Conservation (phyloP, 2,329 filamentous ascomycete species). For the Aspergillus latus region DNA sequence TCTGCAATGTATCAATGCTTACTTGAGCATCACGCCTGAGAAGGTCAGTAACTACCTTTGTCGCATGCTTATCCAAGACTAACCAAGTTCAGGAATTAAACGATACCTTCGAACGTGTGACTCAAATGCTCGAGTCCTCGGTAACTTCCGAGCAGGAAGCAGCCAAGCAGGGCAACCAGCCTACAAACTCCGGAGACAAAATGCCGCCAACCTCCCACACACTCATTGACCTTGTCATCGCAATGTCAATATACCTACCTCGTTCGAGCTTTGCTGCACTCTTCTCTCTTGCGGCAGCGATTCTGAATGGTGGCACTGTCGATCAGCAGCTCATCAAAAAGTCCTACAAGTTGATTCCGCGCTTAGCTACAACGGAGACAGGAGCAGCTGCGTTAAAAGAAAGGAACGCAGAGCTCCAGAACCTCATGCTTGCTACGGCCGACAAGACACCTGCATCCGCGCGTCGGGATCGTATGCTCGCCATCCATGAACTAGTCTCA, state of each 20-base stretch:
- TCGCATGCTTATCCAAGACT: not conserved
- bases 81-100: conserved; percentile 63
- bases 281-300: conserved; percentile 80
- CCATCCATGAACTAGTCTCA: conserved; percentile 76
- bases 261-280: conserved; percentile 79
- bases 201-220: conserved; percentile 94
- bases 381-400: conserved; percentile 75
- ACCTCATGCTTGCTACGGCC: conserved; percentile 73
- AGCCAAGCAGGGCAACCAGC: conserved; percentile 61
- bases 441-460: conserved; percentile 86
- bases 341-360: conserved; percentile 95
- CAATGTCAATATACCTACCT: conserved; percentile 90
- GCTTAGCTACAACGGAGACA: conserved; percentile 75
- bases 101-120: conserved; percentile 85
- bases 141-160: conserved; percentile 65
- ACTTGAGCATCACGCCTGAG: conserved; percentile 80
- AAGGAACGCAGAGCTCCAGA: conserved; percentile 74
- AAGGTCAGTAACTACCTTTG: conserved; percentile 36
- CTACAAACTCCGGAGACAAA: conserved; percentile 64
- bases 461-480: conserved; percentile 78
- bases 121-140: conserved; percentile 74
- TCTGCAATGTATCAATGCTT: conserved; percentile 90
- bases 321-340: conserved; percentile 98
- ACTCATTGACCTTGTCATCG: conserved; percentile 93
- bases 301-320: conserved; percentile 65